phyloP scores from a whole-genome alignment of 495 filamentous ascomycete genomes.

The Penicillium pancosmium region DNA sequence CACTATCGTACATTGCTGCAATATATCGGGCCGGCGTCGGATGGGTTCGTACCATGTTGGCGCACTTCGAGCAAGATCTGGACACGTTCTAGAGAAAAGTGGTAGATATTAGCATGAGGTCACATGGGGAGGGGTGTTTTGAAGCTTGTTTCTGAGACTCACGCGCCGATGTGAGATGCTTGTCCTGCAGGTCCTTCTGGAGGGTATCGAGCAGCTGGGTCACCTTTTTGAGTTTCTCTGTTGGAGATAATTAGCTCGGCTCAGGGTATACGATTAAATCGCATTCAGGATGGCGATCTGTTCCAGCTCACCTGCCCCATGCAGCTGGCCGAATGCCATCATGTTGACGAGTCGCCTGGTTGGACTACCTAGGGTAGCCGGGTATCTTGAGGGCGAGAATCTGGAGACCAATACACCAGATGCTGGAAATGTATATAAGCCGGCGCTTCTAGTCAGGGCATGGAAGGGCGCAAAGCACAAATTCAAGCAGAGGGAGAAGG shows the following conservation, averaged over 20 bases:
- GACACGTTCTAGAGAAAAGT: conserved; percentile 55
- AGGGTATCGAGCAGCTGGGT: conserved; percentile 60
- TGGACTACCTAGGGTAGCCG: background rate
- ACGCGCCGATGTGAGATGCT: conserved; percentile 59
- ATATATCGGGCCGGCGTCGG: conserved; percentile 78
- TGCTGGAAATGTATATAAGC: too few species aligned
- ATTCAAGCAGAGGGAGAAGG: too few species aligned
- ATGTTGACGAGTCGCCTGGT: conserved; percentile 9
- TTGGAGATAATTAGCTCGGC: conserved; percentile 2
- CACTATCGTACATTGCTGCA: conserved; percentile 61
- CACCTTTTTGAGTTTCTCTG: conserved; percentile 68
- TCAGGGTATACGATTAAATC: background rate
- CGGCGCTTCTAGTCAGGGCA: too few species aligned
- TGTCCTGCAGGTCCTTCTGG: conserved; percentile 57
- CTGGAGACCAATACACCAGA: too few species aligned
- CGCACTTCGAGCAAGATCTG: conserved; percentile 74
- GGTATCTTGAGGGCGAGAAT: too few species aligned
- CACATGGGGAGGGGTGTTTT: background rate
- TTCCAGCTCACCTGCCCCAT: conserved; percentile 36
- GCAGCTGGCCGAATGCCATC: conserved; percentile 33
- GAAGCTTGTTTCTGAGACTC: conserved; percentile 26
- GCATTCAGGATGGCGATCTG: conserved; percentile 12
- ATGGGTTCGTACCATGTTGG: conserved; percentile 71
- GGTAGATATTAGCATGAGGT: background rate
- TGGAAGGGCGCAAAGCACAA: too few species aligned